phyloP scores from a whole-genome alignment of 1,284 basidiomycete species.

The Fistulinella cinereoalba region DNA sequence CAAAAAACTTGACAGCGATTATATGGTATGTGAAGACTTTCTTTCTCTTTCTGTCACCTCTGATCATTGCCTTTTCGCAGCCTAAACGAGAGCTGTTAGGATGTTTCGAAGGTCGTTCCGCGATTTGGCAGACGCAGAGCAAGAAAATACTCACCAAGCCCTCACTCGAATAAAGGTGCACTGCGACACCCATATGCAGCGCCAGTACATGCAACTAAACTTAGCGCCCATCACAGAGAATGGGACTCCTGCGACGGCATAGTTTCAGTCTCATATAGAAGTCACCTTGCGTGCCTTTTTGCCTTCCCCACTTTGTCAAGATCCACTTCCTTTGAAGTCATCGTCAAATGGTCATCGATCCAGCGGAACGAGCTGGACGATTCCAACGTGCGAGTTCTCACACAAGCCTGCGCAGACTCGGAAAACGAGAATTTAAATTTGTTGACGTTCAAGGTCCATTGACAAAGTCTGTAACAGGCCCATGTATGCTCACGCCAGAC shows the following conservation, averaged over 20 bases:
- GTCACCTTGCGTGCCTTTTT: slow-evolving; percentile 56
- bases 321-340: slow-evolving; percentile 50
- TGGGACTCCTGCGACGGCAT: slow-evolving; percentile 85
- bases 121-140: slow-evolving; percentile 87
- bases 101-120: slow-evolving; percentile 92
- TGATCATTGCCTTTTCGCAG: slow-evolving; percentile 32
- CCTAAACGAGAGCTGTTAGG: slow-evolving; percentile 78
- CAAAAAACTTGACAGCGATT: slow-evolving; percentile 93
- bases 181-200: background rate
- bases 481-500: background rate
- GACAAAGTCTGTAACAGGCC: background rate
- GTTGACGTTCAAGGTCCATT: slow-evolving; percentile 57
- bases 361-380: slow-evolving; percentile 93
- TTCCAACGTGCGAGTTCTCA: slow-evolving; percentile 70
- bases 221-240: slow-evolving; percentile 77
- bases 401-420: slow-evolving; percentile 54
- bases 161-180: slow-evolving; percentile 82
- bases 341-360: slow-evolving; percentile 80
- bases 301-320: background rate
- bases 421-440: slow-evolving; percentile 56
- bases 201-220: background rate
- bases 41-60: background rate
- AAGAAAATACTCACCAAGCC: slow-evolving; percentile 76
- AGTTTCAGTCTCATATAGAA: slow-evolving; percentile 88
- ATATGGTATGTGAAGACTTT: slow-evolving; percentile 52